phyloP scores from a whole-genome alignment of 2,329 filamentous ascomycete genomes.

The Endoconidiophora polonica region DNA sequence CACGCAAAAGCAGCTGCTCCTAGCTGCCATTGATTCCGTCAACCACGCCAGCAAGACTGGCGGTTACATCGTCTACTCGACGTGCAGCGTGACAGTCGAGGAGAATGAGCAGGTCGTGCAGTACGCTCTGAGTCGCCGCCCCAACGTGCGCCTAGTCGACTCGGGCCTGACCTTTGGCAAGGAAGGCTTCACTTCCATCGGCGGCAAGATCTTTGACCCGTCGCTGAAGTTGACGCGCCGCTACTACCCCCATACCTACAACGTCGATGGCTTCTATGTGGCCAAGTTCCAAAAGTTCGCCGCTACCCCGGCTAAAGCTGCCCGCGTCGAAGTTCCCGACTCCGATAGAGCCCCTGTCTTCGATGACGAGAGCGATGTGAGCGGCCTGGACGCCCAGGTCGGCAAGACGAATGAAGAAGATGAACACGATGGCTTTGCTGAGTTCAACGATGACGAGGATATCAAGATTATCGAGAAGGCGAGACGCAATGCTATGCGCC shows the following conservation, averaged over 20 bases:
- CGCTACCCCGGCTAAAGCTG: slow-evolving; percentile 34
- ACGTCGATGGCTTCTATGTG: slow-evolving; percentile 97
- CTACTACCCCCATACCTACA: slow-evolving; percentile 83
- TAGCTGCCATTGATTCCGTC: slow-evolving; percentile 87
- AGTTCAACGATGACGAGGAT: slow-evolving; percentile 61
- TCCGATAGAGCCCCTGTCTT: slow-evolving; percentile 20
- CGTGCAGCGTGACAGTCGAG: slow-evolving; percentile 84
- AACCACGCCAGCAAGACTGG: slow-evolving; percentile 85
- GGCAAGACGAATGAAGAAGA: slow-evolving; percentile 7
- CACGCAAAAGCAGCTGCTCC: slow-evolving; percentile 81
- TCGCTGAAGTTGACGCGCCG: slow-evolving; percentile 67
- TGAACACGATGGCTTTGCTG: slow-evolving; percentile 44
- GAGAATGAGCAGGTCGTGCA: slow-evolving; percentile 84
- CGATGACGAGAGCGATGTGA: slow-evolving; percentile 4
- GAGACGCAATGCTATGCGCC: slow-evolving; percentile 56
- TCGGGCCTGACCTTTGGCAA: slow-evolving; percentile 81
- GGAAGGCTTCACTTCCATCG: slow-evolving; percentile 79
- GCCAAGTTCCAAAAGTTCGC: slow-evolving; percentile 89
- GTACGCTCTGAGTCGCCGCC: slow-evolving; percentile 78
- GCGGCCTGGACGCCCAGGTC: slow-evolving; percentile 3
- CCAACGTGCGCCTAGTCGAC: slow-evolving; percentile 86
- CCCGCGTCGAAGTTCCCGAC: slow-evolving; percentile 27
- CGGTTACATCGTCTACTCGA: slow-evolving; percentile 92
- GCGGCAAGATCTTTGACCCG: slow-evolving; percentile 80
- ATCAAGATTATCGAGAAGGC: slow-evolving; percentile 53